Evolutionary conservation across 1,139 yeast genomes (phyloP), one percentile per base, ranked within the genome.

Genomic region (Candida sanyaensis): DNA sequence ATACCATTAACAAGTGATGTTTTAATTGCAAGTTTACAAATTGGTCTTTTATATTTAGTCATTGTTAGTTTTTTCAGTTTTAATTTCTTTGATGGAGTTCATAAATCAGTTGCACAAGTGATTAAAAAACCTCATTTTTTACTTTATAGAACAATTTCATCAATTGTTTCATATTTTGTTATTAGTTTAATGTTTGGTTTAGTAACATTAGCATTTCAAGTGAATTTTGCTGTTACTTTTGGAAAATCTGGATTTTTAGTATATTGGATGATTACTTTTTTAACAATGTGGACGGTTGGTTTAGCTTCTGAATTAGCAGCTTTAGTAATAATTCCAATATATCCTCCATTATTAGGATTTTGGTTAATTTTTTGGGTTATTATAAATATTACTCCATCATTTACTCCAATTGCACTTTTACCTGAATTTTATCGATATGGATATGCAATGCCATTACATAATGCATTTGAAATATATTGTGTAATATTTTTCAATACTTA

Each of bases 41-140:
- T 88, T 52, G 96, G 96, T 43, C 72, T 86, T 50, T 86, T 88
- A 63, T 88, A 81, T 64, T 72, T 86, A 61, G 79, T 88, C 56
- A 83, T 88, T 64, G 67, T 88, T 48, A 83, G 95, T 21, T 69
- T 73, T 49, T 68, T 73, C 65, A 83, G 81, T 52, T 76, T 84
- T 59, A 78, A 81, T 50, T 74, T 84, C 62, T 83, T 83, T 60
- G 73, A 69, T 13, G 79, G 78, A 5, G 61, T 82, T 32, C 88
- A 86, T 59, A 64, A 64, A 51, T 61, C 71, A 36, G 71, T 85
- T 43, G 68, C 78, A 2, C 50, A 50, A 43, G 51, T 62, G 37
- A 53, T 73, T 12, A 70, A 68, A 45, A 51, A 53, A 7, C 44
- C 33, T 3, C 74, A 68, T 49, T 69, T 60, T 47, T 51, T 69